phyloP scores from a whole-genome alignment of 257 asterid genomes.

The Ocimum tenuiflorum region DNA sequence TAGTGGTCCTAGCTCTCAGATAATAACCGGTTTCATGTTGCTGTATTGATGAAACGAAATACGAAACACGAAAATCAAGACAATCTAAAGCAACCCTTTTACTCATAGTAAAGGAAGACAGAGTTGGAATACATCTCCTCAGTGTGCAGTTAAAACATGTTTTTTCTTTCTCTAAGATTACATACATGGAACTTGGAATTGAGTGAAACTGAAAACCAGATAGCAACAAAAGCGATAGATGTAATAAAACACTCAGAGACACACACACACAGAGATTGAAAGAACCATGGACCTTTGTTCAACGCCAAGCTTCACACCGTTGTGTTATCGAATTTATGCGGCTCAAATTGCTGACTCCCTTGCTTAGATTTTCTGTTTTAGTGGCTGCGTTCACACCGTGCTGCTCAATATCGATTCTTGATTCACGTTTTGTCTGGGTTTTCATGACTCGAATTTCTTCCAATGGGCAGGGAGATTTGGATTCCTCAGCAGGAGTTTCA shows the following conservation, averaged over 20 bases:
- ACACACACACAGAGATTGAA: constrained; percentile 23
- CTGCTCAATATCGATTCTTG: constrained; percentile 28
- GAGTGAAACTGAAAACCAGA: constrained; percentile 5
- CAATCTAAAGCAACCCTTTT: neutral
- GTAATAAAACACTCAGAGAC: constrained; percentile 22
- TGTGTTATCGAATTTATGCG: constrained; percentile 62
- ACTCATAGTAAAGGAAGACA: constrained; percentile 1
- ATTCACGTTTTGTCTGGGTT: constrained; percentile 16
- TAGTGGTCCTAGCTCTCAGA: constrained; percentile 28
- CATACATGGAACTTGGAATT: constrained; percentile 15
- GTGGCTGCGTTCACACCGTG: constrained; percentile 22
- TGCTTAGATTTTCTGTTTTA: constrained; percentile 38
- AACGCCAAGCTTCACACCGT: constrained; percentile 81
- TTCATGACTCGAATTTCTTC: constrained; percentile 21
- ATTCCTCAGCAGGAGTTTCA: constrained; percentile 35
- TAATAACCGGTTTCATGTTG: neutral
- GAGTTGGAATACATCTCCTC: constrained; percentile 1
- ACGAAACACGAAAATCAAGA: neutral
- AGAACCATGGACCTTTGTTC: constrained; percentile 22
- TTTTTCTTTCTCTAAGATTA: constrained; percentile 19
- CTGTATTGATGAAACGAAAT: constrained; percentile 4
- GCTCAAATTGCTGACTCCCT: constrained; percentile 69
- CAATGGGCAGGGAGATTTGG: constrained; percentile 5
- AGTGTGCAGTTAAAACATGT: constrained; percentile 1
- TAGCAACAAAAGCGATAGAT: constrained; percentile 17